These are phyloP conservation scores for Oryza meyeriana DNA, from an alignment of 176 grass and related monocot species.

Conservation along the genomic window DNA sequence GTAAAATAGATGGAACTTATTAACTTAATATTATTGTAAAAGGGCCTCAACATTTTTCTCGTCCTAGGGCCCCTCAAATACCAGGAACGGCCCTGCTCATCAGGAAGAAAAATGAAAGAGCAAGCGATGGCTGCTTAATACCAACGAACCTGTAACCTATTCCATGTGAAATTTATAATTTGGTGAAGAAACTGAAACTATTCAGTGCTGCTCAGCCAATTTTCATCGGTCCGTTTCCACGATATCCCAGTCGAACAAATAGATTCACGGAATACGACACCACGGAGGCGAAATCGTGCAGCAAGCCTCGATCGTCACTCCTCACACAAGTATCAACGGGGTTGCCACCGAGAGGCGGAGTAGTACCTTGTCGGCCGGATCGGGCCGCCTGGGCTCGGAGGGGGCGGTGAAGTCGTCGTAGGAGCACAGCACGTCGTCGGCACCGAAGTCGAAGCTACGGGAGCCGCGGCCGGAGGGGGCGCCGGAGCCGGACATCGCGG, in stretches of 20 bases:
- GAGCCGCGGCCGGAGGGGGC: slow-evolving; percentile 44
- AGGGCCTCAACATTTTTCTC: too few relatives aligned
- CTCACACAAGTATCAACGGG: not conserved
- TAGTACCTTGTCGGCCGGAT: slow-evolving; percentile 55
- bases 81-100: too few relatives aligned
- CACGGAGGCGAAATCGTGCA: not conserved
- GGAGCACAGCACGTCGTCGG: slow-evolving; percentile 69
- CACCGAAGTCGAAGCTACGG: slow-evolving; percentile 69
- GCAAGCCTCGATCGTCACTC: not conserved
- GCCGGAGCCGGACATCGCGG: slow-evolving; percentile 46
- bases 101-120: not conserved
- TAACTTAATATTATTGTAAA: too few relatives aligned
- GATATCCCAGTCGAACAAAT: not conserved
- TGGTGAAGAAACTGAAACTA: not conserved
- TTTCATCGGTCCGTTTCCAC: not conserved
- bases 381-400: slow-evolving; percentile 55
- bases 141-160: not conserved
- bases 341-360: not conserved
- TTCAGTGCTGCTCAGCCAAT: not conserved
- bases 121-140: not conserved
- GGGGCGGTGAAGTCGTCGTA: slow-evolving; percentile 67
- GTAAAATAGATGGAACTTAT: too few relatives aligned
- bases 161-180: not conserved
- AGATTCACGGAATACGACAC: not conserved
- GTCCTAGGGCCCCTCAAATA: too few relatives aligned